Percentiles rank a stretch among this genome's conserved stretches.
phyloP scores from a whole-genome alignment of 2,329 filamentous ascomycete genomes.

The Aspergillus melleus region DNA sequence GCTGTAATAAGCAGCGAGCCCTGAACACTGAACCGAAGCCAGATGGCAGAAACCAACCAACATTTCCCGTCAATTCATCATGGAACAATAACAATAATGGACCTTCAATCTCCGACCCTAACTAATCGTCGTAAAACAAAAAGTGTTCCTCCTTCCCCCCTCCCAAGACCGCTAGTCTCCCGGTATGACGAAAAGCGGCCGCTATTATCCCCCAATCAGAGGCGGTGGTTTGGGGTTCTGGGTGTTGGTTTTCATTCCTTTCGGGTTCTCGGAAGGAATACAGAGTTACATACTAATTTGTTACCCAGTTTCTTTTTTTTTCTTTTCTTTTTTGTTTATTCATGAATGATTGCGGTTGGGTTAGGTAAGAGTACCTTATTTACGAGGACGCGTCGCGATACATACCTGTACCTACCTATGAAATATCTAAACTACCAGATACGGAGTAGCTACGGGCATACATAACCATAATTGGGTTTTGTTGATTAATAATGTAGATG shows the following conservation, averaged over 20 bases:
- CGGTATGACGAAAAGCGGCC: constrained; percentile 8
- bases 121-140: background rate
- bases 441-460: too few relatives aligned
- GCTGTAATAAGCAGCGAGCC: background rate
- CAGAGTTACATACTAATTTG: background rate
- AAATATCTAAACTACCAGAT: too few relatives aligned
- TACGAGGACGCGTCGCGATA: background rate
- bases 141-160: background rate
- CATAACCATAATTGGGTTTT: background rate
- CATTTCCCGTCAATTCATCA: too few relatives aligned
- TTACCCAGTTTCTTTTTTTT: background rate
- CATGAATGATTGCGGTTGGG: too few relatives aligned
- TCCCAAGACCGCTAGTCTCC: constrained; percentile 8
- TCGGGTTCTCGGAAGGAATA: constrained; percentile 8
- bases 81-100: too few relatives aligned
- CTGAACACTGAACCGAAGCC: background rate
- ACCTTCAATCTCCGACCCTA: background rate
- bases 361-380: background rate
- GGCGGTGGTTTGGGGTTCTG: constrained; percentile 1
- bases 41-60: background rate
- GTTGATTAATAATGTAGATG: background rate
- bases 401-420: background rate
- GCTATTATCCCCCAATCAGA: constrained; percentile 8
- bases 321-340: background rate
- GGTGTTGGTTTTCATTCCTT: constrained; percentile 2